These are phyloP conservation scores for Bretziella fagacearum DNA, from an alignment of 2,329 filamentous ascomycete species.

Conservation along the genomic window DNA sequence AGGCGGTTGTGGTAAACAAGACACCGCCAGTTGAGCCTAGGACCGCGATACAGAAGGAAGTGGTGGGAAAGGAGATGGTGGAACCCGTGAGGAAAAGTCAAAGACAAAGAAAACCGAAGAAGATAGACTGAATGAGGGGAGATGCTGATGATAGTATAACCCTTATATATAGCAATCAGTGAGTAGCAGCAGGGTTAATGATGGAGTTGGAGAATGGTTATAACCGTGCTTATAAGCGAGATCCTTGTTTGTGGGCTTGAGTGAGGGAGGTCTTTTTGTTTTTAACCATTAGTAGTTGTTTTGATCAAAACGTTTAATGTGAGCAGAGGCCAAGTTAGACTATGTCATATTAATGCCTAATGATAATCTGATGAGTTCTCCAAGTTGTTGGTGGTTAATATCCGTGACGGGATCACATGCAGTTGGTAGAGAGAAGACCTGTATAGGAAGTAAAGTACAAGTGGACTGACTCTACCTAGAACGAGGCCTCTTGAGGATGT, in stretches of 20 bases:
- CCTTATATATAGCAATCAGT: neutral
- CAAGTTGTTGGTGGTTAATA: neutral
- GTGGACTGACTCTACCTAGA: neutral
- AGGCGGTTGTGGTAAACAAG: neutral
- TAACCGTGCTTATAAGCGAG: neutral
- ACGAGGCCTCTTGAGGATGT: neutral
- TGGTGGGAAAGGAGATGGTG: neutral
- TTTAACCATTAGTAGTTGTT: neutral
- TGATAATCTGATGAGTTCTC: neutral
- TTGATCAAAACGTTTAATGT: neutral
- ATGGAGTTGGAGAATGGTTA: neutral
- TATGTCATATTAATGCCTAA: neutral
- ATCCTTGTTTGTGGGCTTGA: neutral
- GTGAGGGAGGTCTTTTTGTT: neutral
- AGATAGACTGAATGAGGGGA: neutral
- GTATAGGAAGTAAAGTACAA: neutral
- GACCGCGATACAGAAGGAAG: neutral
- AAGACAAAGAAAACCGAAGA: conserved; percentile 1
- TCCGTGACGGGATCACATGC: conserved; percentile 1
- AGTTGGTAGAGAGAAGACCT: neutral
- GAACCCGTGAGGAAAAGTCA: conserved; percentile 4
- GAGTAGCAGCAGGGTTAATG: neutral
- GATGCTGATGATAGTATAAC: neutral
- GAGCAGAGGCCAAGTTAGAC: neutral
- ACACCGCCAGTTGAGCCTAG: too few species aligned